Evolutionary conservation across 1,284 basidiomycete species (phyloP).

Genomic region (Papiliotrema nemorosa): DNA sequence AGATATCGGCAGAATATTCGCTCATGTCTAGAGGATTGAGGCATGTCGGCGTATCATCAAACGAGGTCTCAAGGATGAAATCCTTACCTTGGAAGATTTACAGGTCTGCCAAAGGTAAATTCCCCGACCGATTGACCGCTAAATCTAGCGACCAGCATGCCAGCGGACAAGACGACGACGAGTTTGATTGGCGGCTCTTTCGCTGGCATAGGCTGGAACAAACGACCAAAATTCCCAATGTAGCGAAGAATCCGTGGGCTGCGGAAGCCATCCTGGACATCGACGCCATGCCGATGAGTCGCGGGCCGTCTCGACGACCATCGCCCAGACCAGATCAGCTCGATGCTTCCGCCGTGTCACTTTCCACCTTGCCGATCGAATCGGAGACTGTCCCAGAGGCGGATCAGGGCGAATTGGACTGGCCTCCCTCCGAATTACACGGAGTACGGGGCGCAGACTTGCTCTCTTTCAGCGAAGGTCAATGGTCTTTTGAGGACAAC

Average conservation of each 20-base stretch:
- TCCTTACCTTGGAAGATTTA: not conserved
- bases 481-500: not conserved
- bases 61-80: not conserved
- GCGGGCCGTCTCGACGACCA: not conserved
- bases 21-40: conserved; percentile 3
- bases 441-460: not conserved
- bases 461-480: not conserved
- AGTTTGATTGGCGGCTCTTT: not conserved
- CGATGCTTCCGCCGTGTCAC: not conserved
- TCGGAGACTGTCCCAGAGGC: not conserved
- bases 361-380: not conserved
- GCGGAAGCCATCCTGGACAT: not conserved
- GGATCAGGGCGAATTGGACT: not conserved
- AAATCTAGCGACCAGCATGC: not conserved
- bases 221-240: not conserved
- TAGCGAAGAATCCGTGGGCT: not conserved
- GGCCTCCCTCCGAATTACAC: not conserved
- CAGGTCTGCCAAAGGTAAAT: conserved; percentile 1
- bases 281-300: not conserved
- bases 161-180: not conserved
- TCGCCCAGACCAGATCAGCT: not conserved
- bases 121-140: not conserved
- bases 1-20: not conserved
- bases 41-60: conserved; percentile 1
- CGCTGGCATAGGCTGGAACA: conserved; percentile 2